Evolutionary conservation across 768 basidiomycete genomes (phyloP).

Genomic region (Bullera alba): DNA sequence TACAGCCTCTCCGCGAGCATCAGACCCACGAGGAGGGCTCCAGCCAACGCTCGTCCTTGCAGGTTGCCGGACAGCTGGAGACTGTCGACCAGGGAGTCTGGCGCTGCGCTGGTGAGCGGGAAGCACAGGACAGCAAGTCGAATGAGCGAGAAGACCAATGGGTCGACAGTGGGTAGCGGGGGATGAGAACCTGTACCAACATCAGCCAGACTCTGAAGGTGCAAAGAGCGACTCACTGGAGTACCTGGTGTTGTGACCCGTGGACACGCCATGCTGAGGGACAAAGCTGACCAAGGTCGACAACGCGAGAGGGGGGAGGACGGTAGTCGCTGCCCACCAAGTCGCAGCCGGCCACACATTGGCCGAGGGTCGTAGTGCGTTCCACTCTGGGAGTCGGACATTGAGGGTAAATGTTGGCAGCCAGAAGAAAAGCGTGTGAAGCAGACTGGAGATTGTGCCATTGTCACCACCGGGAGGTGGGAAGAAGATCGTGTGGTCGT

Average conservation of each 20-base stretch:
- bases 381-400: slow-evolving; percentile 27
- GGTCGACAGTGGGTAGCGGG: slow-evolving; percentile 24
- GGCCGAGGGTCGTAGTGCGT: slow-evolving; percentile 3
- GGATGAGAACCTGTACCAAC: slow-evolving; percentile 9
- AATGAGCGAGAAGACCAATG: slow-evolving; percentile 36
- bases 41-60: slow-evolving; percentile 34
- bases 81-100: slow-evolving; percentile 29
- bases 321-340: slow-evolving; percentile 41
- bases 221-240: slow-evolving; percentile 7
- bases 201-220: neutral
- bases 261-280: slow-evolving; percentile 18
- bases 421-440: slow-evolving; percentile 37
- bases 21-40: slow-evolving; percentile 28
- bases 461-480: slow-evolving; percentile 17
- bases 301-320: slow-evolving; percentile 34
- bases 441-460: slow-evolving; percentile 19
- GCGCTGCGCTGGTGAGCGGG: slow-evolving; percentile 41
- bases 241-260: slow-evolving; percentile 19
- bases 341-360: slow-evolving; percentile 25
- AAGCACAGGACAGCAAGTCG: slow-evolving; percentile 35
- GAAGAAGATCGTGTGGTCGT: slow-evolving; percentile 38
- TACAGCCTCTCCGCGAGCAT: slow-evolving; percentile 31
- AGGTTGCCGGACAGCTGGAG: slow-evolving; percentile 34
- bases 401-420: slow-evolving; percentile 22
- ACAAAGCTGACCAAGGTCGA: slow-evolving; percentile 34